These are phyloP conservation scores for Cladophialophora exuberans DNA, from an alignment of 2,329 filamentous ascomycete genomes.

Conservation along the genomic window DNA sequence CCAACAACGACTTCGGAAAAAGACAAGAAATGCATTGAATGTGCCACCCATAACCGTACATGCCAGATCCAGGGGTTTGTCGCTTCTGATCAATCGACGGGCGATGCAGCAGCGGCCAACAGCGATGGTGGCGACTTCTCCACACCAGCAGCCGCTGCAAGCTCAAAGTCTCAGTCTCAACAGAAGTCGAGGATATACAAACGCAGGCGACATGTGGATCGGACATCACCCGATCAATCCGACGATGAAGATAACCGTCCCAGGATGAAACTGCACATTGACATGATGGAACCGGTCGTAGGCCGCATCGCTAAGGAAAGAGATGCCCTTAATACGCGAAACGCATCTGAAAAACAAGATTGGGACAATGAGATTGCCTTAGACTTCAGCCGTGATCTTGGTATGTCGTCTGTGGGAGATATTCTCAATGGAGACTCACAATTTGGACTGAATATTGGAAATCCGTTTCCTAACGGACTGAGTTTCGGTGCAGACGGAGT, in stretches of 20 bases:
- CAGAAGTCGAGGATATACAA: conserved; percentile 21
- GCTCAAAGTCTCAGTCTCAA: neutral
- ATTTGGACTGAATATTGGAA: neutral
- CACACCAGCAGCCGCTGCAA: neutral
- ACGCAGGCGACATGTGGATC: conserved; percentile 13
- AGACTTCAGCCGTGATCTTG: too few relatives aligned
- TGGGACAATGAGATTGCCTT: neutral
- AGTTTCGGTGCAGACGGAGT: neutral
- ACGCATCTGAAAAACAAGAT: too few relatives aligned
- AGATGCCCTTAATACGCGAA: neutral
- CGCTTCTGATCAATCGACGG: neutral
- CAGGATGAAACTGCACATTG: conserved; percentile 22
- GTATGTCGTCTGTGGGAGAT: too few relatives aligned
- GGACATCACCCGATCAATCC: neutral
- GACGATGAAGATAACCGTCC: conserved; percentile 8
- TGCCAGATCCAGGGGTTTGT: conserved; percentile 30
- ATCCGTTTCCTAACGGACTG: neutral
- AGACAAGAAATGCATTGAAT: conserved; percentile 28
- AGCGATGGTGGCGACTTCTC: neutral
- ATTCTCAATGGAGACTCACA: neutral
- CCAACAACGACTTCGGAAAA: neutral
- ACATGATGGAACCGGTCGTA: conserved; percentile 22
- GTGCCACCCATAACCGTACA: conserved; percentile 21
- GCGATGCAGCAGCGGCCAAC: neutral
- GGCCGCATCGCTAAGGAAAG: conserved; percentile 19